phyloP scores from a whole-genome alignment of 768 basidiomycete genomes.

The Suillus hirtellus region DNA sequence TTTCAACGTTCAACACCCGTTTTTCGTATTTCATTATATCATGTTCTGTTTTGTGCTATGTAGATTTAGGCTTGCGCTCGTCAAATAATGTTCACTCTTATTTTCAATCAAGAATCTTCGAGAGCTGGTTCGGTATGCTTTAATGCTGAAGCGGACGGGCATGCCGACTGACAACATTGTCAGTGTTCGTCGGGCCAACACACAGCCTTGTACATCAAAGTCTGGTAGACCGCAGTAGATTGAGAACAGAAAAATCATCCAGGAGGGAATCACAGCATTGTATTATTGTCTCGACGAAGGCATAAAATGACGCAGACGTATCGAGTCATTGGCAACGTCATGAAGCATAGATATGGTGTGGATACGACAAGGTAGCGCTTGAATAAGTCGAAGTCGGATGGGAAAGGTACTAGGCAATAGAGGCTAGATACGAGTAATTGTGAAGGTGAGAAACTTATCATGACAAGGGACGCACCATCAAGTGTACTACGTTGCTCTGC shows the following conservation, averaged over 20 bases:
- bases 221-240: background rate
- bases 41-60: background rate
- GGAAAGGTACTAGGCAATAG: no score
- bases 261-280: no score
- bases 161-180: background rate
- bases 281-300: no score
- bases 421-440: no score
- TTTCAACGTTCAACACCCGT: background rate
- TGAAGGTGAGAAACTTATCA: no score
- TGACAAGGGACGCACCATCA: no score
- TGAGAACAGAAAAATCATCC: no score
- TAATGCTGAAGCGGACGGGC: background rate
- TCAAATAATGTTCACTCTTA: background rate
- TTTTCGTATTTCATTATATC: background rate
- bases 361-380: background rate
- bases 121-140: background rate
- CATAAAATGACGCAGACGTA: background rate
- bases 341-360: background rate
- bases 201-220: no score
- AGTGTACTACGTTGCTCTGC: no score
- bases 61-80: background rate
- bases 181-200: background rate
- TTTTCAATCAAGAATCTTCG: background rate
- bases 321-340: background rate
- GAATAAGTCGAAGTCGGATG: no score